Conservation (phyloP, 1,284 basidiomycete species). For the Porogramme epimiltina region DNA sequence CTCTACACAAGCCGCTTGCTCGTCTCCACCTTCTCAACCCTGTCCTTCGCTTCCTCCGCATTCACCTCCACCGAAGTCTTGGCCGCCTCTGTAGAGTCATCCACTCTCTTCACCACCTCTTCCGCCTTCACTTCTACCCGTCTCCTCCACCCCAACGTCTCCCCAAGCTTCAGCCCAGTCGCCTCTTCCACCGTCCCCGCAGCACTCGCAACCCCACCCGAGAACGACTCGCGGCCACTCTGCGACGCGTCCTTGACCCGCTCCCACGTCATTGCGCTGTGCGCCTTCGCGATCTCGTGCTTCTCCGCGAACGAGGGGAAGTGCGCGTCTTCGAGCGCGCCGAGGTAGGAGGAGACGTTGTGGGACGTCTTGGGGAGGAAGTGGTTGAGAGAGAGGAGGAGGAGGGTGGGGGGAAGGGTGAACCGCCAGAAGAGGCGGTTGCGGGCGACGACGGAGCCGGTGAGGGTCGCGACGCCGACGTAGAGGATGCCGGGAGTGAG, state of each 20-base stretch:
- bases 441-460: constrained; percentile 83
- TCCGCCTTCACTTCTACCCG: constrained; percentile 8
- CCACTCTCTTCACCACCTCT: constrained; percentile 16
- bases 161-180: constrained; percentile 73
- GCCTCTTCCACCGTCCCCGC: constrained; percentile 65
- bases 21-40: constrained; percentile 10
- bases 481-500: constrained; percentile 89
- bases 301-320: constrained; percentile 64
- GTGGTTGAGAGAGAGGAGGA: constrained; percentile 68
- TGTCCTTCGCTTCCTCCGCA: constrained; percentile 10
- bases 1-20: constrained; percentile 15
- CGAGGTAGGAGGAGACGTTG: constrained; percentile 69
- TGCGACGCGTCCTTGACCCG: constrained; percentile 30
- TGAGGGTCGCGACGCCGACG: constrained; percentile 85
- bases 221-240: constrained; percentile 38
- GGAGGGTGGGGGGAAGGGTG: constrained; percentile 71
- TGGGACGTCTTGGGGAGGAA: no score
- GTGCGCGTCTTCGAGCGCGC: constrained; percentile 70
- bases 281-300: no score
- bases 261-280: constrained; percentile 55
- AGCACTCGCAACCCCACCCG: constrained; percentile 47
- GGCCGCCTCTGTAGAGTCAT: constrained; percentile 26
- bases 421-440: no score
- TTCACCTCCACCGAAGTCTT: constrained; percentile 8
- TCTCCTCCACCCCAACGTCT: constrained; percentile 55